Evolutionary conservation across 306 rosid species (phyloP).

Genomic region (Elaeagnus macrophylla): DNA sequence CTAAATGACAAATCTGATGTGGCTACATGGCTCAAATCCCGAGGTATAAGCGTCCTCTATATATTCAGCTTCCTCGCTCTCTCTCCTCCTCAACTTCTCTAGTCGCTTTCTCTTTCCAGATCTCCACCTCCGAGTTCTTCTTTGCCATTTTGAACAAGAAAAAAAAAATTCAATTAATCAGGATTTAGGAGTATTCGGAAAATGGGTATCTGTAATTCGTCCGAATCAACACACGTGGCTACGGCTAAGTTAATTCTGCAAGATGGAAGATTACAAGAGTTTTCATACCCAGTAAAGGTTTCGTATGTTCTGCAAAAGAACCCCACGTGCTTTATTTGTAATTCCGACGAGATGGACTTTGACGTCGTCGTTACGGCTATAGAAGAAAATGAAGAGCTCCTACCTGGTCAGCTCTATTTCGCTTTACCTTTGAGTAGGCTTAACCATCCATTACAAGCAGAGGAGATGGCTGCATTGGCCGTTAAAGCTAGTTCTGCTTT

Average conservation of each 20-base stretch:
- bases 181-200: neutral
- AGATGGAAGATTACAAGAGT: conserved; percentile 64
- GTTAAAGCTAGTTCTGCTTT: conserved; percentile 82
- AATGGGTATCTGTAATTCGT: conserved; percentile 79
- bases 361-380: conserved; percentile 58
- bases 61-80: conserved; percentile 5
- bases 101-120: neutral
- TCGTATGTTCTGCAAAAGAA: conserved; percentile 54
- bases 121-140: neutral
- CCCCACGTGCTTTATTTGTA: conserved; percentile 64
- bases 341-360: conserved; percentile 90
- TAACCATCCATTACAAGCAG: conserved; percentile 43
- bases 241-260: conserved; percentile 65
- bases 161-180: neutral
- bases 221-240: conserved; percentile 44
- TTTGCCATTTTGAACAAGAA: neutral
- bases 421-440: conserved; percentile 63
- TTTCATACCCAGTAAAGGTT: conserved; percentile 53
- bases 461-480: conserved; percentile 96
- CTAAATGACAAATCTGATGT: conserved; percentile 37
- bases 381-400: conserved; percentile 56
- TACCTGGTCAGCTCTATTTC: conserved; percentile 76
- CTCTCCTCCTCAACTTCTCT: neutral
- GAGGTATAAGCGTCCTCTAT: conserved; percentile 6
- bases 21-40: conserved; percentile 18